Base-by-base conservation (phyloP, 495 filamentous ascomycete species). In the Filosporella fistucella region DNA sequence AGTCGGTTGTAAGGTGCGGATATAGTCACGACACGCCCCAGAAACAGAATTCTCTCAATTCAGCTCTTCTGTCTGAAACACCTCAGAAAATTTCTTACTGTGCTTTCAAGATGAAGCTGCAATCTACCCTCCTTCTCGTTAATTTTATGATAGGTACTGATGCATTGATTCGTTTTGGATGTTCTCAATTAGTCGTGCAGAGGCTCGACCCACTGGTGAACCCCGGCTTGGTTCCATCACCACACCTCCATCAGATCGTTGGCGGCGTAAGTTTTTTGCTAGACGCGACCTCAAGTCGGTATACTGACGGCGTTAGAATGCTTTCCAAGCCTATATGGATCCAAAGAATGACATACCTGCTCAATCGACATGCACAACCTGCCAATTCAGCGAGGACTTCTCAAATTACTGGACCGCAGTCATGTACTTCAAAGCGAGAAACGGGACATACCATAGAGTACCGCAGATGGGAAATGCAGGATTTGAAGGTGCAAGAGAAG, bases 361-460 rank as follows among this genome's bases (percentile, higher is more conserved):
- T 22, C 49, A 58, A 22, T 78, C 81, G 0, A 69, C 67, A 5
- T 88, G 84, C 60, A 80, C 78, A 34, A 75, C 81, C 6, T 84
- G 82, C 53, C 63, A 63, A 1, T 71, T 82, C 25, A 75, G 69
- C 26, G 58, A 74, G 44, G 85, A 89, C 61, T 61, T 78, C 43
- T n/a, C n/a, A n/a, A n/a, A n/a, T n/a, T n/a, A n/a, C n/a, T n/a
- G n/a, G n/a, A n/a, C n/a, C n/a, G n/a, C 85, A 1, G 63, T 59
- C 45, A 64, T 88, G 2, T 86, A 78, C 58, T 86, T 76, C 63
- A 68, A 74, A 22, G 71, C 73, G 9, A 61, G 73, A 52, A 84
- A 85, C 45, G 78, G 78, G 9, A 74, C 68, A 29, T 87, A 89
- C 60, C 75, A 80, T 51, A 70, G 68, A 35, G 88, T 90, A 26